Base-by-base conservation (phyloP, 106 monocot genomes). In the Dendrobium huoshanense region DNA sequence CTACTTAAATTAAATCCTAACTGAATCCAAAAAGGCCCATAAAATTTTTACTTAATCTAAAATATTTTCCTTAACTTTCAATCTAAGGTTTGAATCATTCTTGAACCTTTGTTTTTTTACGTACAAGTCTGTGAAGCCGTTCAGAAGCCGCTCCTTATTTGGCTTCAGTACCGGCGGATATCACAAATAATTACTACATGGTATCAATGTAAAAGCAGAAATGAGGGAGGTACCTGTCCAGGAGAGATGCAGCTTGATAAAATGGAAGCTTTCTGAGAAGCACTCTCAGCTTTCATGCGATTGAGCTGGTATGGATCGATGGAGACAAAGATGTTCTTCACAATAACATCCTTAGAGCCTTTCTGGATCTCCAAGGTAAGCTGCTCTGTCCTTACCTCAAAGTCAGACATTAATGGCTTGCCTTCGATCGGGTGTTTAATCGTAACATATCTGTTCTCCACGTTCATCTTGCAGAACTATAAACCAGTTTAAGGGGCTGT, bases 251-350 rank as follows among this genome's bases (percentile, higher is more conserved):
- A 73, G 4, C 15, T 5, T 1, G 81, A 20, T 10, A 75, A 75
- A 1, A n/a, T 16, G 3, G 0, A 4, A 7, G 75, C 4, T 18
- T 27, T 56, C 22, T 85, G 86, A 1, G 88, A 83, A 41, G 90
- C 31, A 78, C 87, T 84, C 54, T 42, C 67, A 2, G 45, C n/a
- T 72, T 85, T 83, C 79, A 90, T 85, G 22, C 85, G 87, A 58
- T 81, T 83, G 75, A 90, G 54, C 75, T 85, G 83, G 74, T 83
- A 87, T 0, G 86, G 89, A 56, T 89, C 89, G 41, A 86, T 56
- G 24, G 86, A 89, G 1, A 86, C n/a, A 45, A 81, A 89, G n/a
- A 84, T 16, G 42, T 81, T 86, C 72, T 79, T 81, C 64, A 89
- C 89, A 15, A 89, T 72, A 3, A 89, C 73, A 20, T 82, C 77